These are phyloP conservation scores for Phalaenopsis aphrodite DNA, from an alignment of 106 monocot species.

Conservation along the genomic window DNA sequence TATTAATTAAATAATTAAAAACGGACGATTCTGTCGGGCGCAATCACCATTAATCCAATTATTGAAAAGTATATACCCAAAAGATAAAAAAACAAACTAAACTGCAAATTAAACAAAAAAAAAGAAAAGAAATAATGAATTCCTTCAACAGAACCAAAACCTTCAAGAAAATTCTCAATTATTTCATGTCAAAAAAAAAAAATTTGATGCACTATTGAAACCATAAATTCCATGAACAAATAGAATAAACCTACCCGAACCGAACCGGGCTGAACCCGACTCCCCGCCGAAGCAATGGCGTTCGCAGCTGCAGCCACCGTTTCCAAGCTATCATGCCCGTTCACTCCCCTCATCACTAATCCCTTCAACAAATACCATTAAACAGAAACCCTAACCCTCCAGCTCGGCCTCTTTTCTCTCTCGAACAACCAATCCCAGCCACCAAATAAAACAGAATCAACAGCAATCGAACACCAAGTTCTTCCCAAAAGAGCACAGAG, in stretches of 20 bases:
- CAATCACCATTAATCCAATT: neutral
- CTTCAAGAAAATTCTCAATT: neutral
- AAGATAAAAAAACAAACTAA: neutral
- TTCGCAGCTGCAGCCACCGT: slow-evolving; percentile 60
- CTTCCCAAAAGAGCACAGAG: neutral
- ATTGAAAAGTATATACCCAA: neutral
- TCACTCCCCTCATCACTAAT: slow-evolving; percentile 29
- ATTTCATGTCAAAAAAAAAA: neutral
- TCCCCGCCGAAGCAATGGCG: slow-evolving; percentile 41
- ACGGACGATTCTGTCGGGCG: neutral
- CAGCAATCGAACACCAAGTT: neutral
- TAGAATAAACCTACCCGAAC: slow-evolving; percentile 25
- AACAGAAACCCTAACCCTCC: slow-evolving; percentile 11
- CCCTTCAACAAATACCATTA: neutral
- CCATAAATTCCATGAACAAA: too few relatives aligned
- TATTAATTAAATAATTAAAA: neutral
- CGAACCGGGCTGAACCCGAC: slow-evolving; percentile 44
- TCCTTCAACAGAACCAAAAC: neutral
- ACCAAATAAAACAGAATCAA: neutral
- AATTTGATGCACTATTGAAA: neutral
- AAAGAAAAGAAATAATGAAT: neutral
- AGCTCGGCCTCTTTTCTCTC: neutral
- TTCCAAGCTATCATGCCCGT: slow-evolving; percentile 41
- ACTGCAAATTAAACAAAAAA: neutral
- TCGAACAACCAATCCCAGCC: neutral